phyloP scores from a whole-genome alignment of 2,329 filamentous ascomycete species.

The Stagonosporopsis rhizophila region DNA sequence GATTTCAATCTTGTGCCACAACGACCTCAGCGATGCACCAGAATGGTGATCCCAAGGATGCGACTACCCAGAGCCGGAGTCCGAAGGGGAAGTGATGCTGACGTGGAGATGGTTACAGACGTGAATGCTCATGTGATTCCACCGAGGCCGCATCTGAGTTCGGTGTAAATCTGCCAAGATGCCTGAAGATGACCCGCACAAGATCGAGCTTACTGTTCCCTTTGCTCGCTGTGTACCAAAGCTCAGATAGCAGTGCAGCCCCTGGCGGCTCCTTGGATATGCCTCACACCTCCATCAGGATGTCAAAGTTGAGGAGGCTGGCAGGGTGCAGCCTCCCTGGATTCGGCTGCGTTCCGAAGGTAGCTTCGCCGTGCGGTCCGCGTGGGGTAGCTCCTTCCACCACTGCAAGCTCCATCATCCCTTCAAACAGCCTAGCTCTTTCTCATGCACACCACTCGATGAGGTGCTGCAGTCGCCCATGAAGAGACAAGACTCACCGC shows the following conservation, averaged over 20 bases:
- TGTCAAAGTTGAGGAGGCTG: neutral
- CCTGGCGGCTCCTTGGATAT: neutral
- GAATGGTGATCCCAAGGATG: neutral
- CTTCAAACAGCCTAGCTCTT: neutral
- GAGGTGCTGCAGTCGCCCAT: neutral
- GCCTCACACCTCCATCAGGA: too few species aligned
- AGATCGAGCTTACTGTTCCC: neutral
- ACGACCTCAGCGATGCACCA: constrained; percentile 4
- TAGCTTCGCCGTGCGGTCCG: constrained; percentile 5
- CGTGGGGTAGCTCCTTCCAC: constrained; percentile 14
- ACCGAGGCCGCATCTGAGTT: neutral
- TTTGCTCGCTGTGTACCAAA: neutral
- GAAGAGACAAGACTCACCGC: neutral
- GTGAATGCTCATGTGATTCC: neutral
- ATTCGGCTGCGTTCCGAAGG: constrained; percentile 2
- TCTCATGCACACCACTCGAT: neutral
- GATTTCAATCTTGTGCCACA: constrained; percentile 8
- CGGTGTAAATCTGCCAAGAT: neutral
- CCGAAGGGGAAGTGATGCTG: neutral
- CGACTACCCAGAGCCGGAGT: neutral
- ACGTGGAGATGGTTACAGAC: constrained; percentile 1
- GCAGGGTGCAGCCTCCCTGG: constrained; percentile 4
- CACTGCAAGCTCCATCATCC: neutral
- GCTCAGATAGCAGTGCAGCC: neutral
- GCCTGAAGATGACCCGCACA: neutral